phyloP scores from a whole-genome alignment of 2,329 filamentous ascomycete genomes.

The Ophiostoma quercus region DNA sequence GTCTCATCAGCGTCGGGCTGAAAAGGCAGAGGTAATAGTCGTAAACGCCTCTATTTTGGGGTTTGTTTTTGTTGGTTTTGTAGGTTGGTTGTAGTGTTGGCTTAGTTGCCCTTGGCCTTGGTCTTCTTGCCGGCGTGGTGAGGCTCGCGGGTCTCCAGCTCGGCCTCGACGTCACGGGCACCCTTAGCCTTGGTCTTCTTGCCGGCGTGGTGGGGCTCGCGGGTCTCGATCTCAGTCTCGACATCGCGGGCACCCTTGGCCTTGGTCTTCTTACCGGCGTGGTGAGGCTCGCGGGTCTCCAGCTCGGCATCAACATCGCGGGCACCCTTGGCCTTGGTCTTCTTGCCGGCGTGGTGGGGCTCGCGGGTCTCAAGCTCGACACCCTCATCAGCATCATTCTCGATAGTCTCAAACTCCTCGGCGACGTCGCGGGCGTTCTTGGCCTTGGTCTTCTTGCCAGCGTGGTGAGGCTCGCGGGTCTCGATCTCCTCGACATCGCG shows the following conservation, averaged over 20 bases:
- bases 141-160: conserved; percentile 23
- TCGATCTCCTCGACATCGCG: conserved; percentile 11
- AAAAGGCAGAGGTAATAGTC: neutral
- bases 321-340: conserved; percentile 18
- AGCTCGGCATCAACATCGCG: neutral
- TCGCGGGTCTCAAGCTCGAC: conserved; percentile 20
- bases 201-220: conserved; percentile 20
- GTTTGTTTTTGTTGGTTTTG: neutral
- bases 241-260: neutral
- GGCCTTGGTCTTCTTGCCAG: conserved; percentile 28
- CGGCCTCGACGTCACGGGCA: neutral
- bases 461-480: conserved; percentile 28
- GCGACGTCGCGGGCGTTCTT: neutral
- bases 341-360: conserved; percentile 28
- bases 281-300: conserved; percentile 28
- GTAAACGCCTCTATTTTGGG: conserved; percentile 9
- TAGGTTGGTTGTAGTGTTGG: neutral
- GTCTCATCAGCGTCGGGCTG: neutral
- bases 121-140: conserved; percentile 30
- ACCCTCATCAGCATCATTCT: neutral
- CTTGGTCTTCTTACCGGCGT: conserved; percentile 29
- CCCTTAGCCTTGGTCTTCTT: neutral
- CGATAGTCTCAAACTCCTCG: no score
- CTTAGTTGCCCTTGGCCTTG: conserved; percentile 9
- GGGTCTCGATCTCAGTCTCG: neutral